Conservation (phyloP, 305 asterid species). For the Euphrasia arctica region DNA sequence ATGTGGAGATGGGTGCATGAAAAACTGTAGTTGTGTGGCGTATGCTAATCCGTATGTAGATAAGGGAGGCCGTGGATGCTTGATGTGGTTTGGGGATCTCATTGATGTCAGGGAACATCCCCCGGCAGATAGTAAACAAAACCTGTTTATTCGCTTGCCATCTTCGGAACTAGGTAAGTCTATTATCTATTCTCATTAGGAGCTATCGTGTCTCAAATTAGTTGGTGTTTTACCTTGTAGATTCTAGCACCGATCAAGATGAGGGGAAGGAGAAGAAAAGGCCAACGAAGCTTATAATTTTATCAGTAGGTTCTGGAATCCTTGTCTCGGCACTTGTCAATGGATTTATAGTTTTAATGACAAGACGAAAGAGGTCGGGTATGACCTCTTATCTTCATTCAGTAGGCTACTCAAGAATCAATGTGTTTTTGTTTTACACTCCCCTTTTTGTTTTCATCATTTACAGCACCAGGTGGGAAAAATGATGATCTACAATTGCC, state of each 20-base stretch:
- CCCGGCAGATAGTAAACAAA: conserved; percentile 29
- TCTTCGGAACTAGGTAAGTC: conserved; percentile 25
- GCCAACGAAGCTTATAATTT: conserved; percentile 11
- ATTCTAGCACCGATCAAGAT: neutral
- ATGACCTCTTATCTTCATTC: neutral
- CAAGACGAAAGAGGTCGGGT: conserved; percentile 23
- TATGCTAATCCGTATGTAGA: conserved; percentile 33
- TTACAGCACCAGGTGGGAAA: neutral
- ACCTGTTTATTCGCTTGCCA: conserved; percentile 35
- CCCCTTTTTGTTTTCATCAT: neutral
- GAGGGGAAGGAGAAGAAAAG: conserved; percentile 13
- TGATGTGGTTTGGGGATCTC: conserved; percentile 48
- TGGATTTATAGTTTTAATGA: conserved; percentile 17
- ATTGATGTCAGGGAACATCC: conserved; percentile 33
- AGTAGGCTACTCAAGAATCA: neutral
- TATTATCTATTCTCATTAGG: neutral
- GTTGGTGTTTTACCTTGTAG: conserved; percentile 6
- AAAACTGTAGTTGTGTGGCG: conserved; percentile 40
- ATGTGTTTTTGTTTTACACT: neutral
- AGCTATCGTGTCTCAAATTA: neutral
- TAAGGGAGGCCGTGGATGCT: conserved; percentile 35
- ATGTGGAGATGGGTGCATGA: conserved; percentile 33
- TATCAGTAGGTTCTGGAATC: conserved; percentile 22
- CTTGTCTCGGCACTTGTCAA: conserved; percentile 21
- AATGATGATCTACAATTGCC: conserved; percentile 28